phyloP scores from a whole-genome alignment of 2,329 filamentous ascomycete species.

The Pseudohalonectria lignicola region DNA sequence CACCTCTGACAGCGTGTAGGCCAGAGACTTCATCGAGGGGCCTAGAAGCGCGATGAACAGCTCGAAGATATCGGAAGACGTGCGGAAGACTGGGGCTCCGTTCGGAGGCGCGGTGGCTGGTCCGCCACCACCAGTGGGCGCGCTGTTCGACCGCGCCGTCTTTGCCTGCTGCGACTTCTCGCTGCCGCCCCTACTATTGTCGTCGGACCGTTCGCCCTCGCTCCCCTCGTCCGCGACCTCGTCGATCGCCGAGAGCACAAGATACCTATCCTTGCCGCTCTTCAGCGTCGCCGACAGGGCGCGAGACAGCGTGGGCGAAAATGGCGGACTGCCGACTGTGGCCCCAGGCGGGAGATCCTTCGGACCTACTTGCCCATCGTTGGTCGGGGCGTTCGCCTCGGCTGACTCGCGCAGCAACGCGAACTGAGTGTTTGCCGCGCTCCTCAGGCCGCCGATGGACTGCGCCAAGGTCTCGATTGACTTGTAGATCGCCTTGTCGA shows the following conservation, averaged over 20 bases:
- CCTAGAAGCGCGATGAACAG: constrained; percentile 82
- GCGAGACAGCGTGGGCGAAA: constrained; percentile 9
- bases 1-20: constrained; percentile 80
- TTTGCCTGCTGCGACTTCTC: constrained; percentile 3
- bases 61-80: constrained; percentile 78
- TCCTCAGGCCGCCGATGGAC: constrained; percentile 80
- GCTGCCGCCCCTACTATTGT: constrained; percentile 6
- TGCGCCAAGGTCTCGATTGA: constrained; percentile 79
- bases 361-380: no score
- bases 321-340: background rate
- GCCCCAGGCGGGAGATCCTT: no score
- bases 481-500: constrained; percentile 71
- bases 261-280: constrained; percentile 30
- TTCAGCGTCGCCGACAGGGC: constrained; percentile 21
- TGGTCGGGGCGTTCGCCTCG: constrained; percentile 4
- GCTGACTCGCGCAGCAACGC: constrained; percentile 60
- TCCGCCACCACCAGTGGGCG: constrained; percentile 2
- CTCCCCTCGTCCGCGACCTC: constrained; percentile 44
- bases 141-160: constrained; percentile 2
- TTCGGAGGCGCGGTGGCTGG: constrained; percentile 8
- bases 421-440: constrained; percentile 84
- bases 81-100: constrained; percentile 27
- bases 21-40: constrained; percentile 92
- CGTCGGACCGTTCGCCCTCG: background rate
- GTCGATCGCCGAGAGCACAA: constrained; percentile 47